Percentiles rank a stretch among this genome's conserved stretches.
Evolutionary conservation across 352 stramenopile species (phyloP).

Genomic region (Pythium pyrilobum): DNA sequence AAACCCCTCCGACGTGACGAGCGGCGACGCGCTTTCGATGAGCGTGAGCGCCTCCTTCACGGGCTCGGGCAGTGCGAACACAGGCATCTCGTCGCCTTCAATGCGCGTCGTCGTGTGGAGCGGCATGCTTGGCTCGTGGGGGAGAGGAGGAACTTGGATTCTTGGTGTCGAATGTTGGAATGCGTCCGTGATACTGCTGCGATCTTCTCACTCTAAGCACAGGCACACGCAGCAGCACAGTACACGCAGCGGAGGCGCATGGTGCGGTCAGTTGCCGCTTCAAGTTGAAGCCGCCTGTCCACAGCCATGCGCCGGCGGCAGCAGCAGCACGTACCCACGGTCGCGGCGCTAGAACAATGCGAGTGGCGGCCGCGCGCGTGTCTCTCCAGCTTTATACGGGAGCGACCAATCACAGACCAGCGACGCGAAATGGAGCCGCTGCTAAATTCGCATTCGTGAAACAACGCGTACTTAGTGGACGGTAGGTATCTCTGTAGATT

Average conservation of each 20-base stretch:
- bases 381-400: neutral
- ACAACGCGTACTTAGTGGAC: neutral
- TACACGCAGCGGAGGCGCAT: neutral
- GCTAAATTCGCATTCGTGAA: too few relatives aligned
- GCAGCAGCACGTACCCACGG: neutral
- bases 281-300: neutral
- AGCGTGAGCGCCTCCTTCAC: slow-evolving; percentile 61
- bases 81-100: slow-evolving; percentile 32
- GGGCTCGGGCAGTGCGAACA: slow-evolving; percentile 29
- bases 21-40: slow-evolving; percentile 50
- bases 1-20: slow-evolving; percentile 51
- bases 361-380: neutral
- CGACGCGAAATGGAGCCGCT: neutral
- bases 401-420: neutral
- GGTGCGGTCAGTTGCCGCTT: too few relatives aligned
- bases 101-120: slow-evolving; percentile 49
- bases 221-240: slow-evolving; percentile 1
- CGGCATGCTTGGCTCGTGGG: slow-evolving; percentile 9
- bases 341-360: too few relatives aligned
- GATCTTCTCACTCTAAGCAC: neutral
- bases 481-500: too few relatives aligned
- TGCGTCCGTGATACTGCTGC: neutral
- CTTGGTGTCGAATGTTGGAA: neutral
- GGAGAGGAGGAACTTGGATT: neutral
- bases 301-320: neutral